Conservation (phyloP, 495 filamentous ascomycete genomes). For the Paragyromitra xinjiangensis region DNA sequence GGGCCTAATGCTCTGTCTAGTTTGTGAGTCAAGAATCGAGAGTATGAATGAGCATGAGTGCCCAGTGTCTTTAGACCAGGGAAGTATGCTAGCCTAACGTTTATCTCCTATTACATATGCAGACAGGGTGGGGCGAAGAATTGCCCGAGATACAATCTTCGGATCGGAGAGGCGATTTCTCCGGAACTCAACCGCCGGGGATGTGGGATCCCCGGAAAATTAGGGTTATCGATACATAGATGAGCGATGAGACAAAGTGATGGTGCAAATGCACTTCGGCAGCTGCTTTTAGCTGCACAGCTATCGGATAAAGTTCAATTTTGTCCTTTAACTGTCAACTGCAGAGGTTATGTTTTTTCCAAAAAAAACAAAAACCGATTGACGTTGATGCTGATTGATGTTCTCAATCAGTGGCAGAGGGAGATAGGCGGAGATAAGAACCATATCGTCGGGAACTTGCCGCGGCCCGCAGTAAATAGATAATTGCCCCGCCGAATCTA, state of each 20-base stretch:
- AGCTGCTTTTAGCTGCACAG: slow-evolving; percentile 10
- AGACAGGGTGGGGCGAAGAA: background rate
- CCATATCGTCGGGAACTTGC: slow-evolving; percentile 19
- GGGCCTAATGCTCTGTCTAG: background rate
- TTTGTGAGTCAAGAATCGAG: background rate
- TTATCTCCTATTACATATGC: slow-evolving; percentile 5
- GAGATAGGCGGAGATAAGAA: slow-evolving; percentile 48
- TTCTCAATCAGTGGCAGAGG: background rate
- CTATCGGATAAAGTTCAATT: slow-evolving; percentile 3
- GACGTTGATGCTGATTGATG: background rate
- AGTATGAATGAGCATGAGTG: slow-evolving; percentile 11
- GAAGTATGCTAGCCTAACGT: slow-evolving; percentile 5
- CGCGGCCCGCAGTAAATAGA: slow-evolving; percentile 17
- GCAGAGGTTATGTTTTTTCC: slow-evolving; percentile 4
- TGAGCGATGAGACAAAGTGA: slow-evolving; percentile 6
- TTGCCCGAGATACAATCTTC: slow-evolving; percentile 22
- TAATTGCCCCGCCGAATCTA: slow-evolving; percentile 23
- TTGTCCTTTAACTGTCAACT: background rate
- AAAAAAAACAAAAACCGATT: background rate
- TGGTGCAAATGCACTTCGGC: slow-evolving; percentile 8
- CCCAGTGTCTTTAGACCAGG: slow-evolving; percentile 10
- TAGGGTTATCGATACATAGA: slow-evolving; percentile 23
- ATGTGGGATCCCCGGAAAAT: slow-evolving; percentile 33
- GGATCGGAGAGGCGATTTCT: slow-evolving; percentile 34
- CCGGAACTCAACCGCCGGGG: slow-evolving; percentile 37